These are phyloP conservation scores for Ophidiomyces ophidiicola DNA, from an alignment of 2,329 filamentous ascomycete species.

Conservation along the genomic window DNA sequence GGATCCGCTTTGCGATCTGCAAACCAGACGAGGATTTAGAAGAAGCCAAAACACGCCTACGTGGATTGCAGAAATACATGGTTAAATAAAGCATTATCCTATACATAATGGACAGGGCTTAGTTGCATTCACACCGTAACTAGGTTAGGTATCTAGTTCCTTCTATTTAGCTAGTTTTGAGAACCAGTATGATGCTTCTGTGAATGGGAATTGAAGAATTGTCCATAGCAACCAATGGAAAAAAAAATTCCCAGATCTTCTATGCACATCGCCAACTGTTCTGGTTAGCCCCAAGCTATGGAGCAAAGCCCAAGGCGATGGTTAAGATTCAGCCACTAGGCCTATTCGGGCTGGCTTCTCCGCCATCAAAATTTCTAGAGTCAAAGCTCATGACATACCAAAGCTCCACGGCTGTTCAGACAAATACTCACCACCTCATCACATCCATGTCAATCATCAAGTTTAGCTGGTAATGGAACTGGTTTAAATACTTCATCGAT, in stretches of 20 bases:
- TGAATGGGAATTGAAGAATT: too few relatives aligned
- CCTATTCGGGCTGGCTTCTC: conserved; percentile 4
- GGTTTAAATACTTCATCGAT: neutral
- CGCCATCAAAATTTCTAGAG: conserved; percentile 1
- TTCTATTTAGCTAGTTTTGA: too few relatives aligned
- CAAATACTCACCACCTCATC: neutral
- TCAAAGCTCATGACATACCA: neutral
- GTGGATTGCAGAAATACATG: conserved; percentile 62
- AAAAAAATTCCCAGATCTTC: too few relatives aligned
- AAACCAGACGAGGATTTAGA: conserved; percentile 82
- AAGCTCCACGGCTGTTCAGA: neutral
- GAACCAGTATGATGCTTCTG: too few relatives aligned
- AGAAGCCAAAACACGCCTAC: conserved; percentile 61
- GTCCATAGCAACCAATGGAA: too few relatives aligned
- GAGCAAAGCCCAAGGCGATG: too few relatives aligned
- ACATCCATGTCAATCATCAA: neutral
- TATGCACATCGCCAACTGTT: too few relatives aligned
- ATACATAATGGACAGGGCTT: neutral
- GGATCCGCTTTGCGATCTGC: conserved; percentile 89
- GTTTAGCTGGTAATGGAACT: too few relatives aligned
- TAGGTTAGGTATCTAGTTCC: too few relatives aligned
- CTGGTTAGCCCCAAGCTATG: too few relatives aligned
- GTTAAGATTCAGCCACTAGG: conserved; percentile 4
- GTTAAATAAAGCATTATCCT: conserved; percentile 6
- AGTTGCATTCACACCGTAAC: neutral